Conservation (phyloP, 176 grass and related monocot genomes). For the Tillandsia leiboldiana region DNA sequence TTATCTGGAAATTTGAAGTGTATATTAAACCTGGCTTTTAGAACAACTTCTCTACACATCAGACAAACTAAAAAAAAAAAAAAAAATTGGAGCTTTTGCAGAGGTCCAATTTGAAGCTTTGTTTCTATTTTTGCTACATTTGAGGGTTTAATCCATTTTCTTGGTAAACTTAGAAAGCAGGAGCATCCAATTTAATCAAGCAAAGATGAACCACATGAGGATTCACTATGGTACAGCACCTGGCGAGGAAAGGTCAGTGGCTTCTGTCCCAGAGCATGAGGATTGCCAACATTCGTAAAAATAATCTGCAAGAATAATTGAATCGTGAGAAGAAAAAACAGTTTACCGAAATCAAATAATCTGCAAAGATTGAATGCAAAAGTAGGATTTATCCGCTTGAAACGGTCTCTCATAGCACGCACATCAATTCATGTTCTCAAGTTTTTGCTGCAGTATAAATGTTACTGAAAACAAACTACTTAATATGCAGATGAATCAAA, state of each 20-base stretch:
- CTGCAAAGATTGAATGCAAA: not conserved
- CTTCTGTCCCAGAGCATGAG: constrained; percentile 95
- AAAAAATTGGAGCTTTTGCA: not conserved
- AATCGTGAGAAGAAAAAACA: not conserved
- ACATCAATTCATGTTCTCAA: not conserved
- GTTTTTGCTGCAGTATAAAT: not conserved
- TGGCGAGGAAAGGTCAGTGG: constrained; percentile 91
- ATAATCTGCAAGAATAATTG: constrained; percentile 59
- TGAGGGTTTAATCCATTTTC: too few relatives aligned
- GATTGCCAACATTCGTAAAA: constrained; percentile 99
- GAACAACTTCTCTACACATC: too few relatives aligned
- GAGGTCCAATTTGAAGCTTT: too few relatives aligned
- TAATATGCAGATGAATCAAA: too few relatives aligned
- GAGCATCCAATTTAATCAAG: not conserved
- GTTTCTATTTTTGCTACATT: too few relatives aligned
- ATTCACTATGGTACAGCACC: constrained; percentile 20
- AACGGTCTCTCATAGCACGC: not conserved
- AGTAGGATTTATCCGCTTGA: not conserved
- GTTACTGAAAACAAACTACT: not conserved
- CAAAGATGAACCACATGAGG: not conserved
- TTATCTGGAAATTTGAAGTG: not conserved
- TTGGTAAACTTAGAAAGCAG: not conserved
- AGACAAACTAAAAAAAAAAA: not conserved
- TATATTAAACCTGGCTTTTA: too few relatives aligned
- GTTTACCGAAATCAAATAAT: not conserved